Evolutionary conservation across 352 stramenopile species (phyloP), one percentile per base, ranked within the genome.

Genomic region (Phytophthora pinifolia): DNA sequence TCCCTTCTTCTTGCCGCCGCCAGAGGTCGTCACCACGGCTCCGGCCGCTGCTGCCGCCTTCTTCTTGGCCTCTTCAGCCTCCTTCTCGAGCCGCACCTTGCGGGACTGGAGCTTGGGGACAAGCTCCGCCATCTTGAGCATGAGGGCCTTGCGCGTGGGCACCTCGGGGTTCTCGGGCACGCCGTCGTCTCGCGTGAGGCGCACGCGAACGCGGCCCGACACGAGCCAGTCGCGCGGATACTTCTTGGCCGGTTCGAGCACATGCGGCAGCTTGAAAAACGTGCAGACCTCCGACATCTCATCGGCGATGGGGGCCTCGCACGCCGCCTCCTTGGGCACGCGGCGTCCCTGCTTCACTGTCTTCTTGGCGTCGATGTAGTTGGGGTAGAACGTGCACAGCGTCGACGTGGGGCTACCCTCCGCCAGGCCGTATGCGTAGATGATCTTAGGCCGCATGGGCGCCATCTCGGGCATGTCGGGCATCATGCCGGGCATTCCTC

Each of bases 211-310:
- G 18, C 86, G 82, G n/a, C 86, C 86, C 0, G 73, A 39, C 13
- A 88, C 66, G 46, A 88, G 70, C 70, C 70, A 88, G 62, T 96
- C 86, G 13, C 86, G 83, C 20, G 86, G 70, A 33, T 93, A 92
- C 57, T 88, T 89, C 62, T 96, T 96, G 42, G 57, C 67, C 9
- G 76, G 79, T 73, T 96, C 86, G 17, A 92, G 68, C 38, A 86
- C 82, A 50, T 96, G 84, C 20, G 79, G 82, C 34, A 96, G 67
- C 49, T 88, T 82, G 39, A 93, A 72, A 59, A 76, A 92, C 30
- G 76, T 76, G 67, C 83, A 94, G 15, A 96, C 78, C 36, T 96
- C 86, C 18, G 76, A 88, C 79, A 96, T 92, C 27, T 96, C 86
- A 18, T 84, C 67, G 3, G 80, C 82, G 20, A 88, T 72, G 7